phyloP scores from a whole-genome alignment of 2,329 filamentous ascomycete genomes.

The Fusarium circinatum region DNA sequence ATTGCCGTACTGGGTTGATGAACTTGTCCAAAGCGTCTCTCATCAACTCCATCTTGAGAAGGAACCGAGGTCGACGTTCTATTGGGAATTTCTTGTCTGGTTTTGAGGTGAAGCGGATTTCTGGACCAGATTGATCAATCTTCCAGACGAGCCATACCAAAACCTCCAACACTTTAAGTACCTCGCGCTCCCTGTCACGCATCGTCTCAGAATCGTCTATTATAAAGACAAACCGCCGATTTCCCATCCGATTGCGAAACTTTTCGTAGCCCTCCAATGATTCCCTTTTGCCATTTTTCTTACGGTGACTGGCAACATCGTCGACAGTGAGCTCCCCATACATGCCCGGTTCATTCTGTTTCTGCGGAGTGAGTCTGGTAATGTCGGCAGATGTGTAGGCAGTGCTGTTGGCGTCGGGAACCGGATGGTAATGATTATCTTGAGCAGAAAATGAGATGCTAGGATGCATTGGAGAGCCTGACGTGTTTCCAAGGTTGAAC shows the following conservation, averaged over 20 bases:
- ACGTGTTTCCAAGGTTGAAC: not conserved
- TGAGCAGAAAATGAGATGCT: not conserved
- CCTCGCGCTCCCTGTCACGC: not conserved
- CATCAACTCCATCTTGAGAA: not conserved
- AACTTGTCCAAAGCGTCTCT: not conserved
- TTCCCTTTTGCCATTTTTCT: not conserved
- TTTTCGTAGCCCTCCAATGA: not conserved
- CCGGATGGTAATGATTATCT: not conserved
- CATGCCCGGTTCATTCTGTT: not conserved
- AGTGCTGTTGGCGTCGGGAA: not conserved
- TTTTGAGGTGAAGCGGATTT: slow-evolving; percentile 21
- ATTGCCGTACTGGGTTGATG: not conserved
- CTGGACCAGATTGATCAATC: not conserved
- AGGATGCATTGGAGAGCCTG: not conserved
- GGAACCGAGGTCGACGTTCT: too few relatives aligned
- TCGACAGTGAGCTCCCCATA: not conserved
- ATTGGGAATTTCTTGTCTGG: not conserved
- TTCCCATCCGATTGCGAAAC: not conserved
- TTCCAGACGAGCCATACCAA: slow-evolving; percentile 12
- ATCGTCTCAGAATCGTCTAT: slow-evolving; percentile 30
- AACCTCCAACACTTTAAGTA: not conserved
- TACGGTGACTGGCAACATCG: not conserved
- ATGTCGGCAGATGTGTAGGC: not conserved
- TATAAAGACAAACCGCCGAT: slow-evolving; percentile 21
- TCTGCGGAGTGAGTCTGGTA: not conserved